Evolutionary conservation across 1,139 yeast genomes (phyloP).

Genomic region (Sugiyamaella paludigena): DNA sequence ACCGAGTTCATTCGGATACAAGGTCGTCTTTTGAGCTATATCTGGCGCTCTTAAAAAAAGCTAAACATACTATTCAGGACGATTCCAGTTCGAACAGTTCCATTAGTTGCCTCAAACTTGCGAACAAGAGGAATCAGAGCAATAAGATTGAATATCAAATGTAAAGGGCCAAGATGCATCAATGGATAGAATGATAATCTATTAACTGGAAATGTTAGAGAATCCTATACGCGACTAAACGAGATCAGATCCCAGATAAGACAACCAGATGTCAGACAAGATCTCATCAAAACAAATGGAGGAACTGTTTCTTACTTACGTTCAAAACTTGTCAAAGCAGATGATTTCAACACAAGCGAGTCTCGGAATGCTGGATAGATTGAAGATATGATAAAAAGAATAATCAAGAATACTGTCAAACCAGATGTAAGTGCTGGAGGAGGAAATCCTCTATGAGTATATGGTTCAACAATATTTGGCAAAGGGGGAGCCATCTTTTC

Average conservation of each 20-base stretch:
- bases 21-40: too few species aligned
- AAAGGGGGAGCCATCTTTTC: slow-evolving; percentile 5
- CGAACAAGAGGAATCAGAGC: slow-evolving; percentile 63
- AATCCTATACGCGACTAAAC: background rate
- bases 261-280: background rate
- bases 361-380: slow-evolving; percentile 37
- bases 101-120: slow-evolving; percentile 66
- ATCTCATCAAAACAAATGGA: too few species aligned
- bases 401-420: slow-evolving; percentile 51
- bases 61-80: slow-evolving; percentile 53
- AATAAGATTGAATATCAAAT: slow-evolving; percentile 61
- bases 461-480: slow-evolving; percentile 17
- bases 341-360: slow-evolving; percentile 50
- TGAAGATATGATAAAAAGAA: slow-evolving; percentile 38
- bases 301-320: slow-evolving; percentile 26
- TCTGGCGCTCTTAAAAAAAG: too few species aligned
- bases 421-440: slow-evolving; percentile 74
- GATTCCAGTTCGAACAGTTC: slow-evolving; percentile 85
- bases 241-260: background rate
- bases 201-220: slow-evolving; percentile 40
- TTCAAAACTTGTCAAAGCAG: slow-evolving; percentile 55
- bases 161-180: slow-evolving; percentile 60
- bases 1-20: too few species aligned
- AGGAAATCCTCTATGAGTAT: slow-evolving; percentile 15
- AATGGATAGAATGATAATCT: slow-evolving; percentile 73